Evolutionary conservation across 139 green algal species (phyloP), one percentile per base, ranked within the genome.

Genomic region (Zygnema circumcarinatum): DNA sequence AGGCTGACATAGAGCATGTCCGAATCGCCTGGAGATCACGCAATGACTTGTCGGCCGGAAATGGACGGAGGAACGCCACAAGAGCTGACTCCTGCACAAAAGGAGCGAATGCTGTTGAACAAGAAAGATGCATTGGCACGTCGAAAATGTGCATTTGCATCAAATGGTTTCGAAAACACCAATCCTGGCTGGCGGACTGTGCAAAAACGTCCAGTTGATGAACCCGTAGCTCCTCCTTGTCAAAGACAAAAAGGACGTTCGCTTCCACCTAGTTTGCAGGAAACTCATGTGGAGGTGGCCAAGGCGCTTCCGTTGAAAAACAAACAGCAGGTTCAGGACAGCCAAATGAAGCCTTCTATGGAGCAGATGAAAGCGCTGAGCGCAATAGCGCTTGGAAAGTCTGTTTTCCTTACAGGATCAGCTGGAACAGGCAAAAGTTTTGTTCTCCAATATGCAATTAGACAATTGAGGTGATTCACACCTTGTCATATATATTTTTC

Each of bases 371-470:
- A 29, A 25, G 84, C 47, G 2, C 74, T 79, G 38, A n/a, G 52
- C 1, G 38, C n/a, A 33, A 29, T 90, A 29, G 81, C 21, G 20
- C 47, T 40, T 25, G 85, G 85, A 35, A 29, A 85, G 32, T 87
- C n/a, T 74, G 81, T 92, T 39, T 92, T 92, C 40, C 38, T 92
- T 22, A 92, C 87, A 21, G 93, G 92, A 25, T 88, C 67, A 41
- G 94, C 93, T 38, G 94, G 94, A 1, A 94, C 92, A 0, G 94
- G 94, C n/a, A 96, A 96, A 86, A 93, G 89, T 0, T 76, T 94
- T 72, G 56, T 95, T 80, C 82, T 96, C 20, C 39, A 33, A 36
- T 53, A 52, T 56, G 75, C 69, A 22, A 78, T 78, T 41, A 39
- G 16, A 20, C 35, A 73, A 79, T 88, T 25, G 76, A 93, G 87